Base-by-base conservation (phyloP, 805 yeast species). In the Candida yuanshanica region DNA sequence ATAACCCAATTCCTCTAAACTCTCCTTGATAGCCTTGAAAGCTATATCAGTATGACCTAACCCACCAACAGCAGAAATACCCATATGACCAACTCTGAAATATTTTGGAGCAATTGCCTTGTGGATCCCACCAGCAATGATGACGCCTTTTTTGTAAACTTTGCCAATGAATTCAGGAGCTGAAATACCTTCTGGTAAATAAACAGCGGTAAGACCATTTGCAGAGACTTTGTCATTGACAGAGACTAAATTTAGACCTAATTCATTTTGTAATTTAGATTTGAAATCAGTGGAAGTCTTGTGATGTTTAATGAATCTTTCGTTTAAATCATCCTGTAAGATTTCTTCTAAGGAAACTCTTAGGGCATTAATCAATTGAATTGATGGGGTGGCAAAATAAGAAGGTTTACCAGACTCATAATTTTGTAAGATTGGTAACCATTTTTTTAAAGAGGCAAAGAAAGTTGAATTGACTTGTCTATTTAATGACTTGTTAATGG, bases 31-130 rank as follows among this genome's bases (percentile, higher is more conserved):
- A 21, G 73, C 74, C 23, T 63, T 58, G 44, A 71, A 66, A 31
- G 75, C 75, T 41, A 60, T 59, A 43, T 73, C 76, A 22, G 81
- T 61, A 58, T 82, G 84, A 25, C 72, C 71, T 46, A 77, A 67
- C 41, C 66, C 63, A 29, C 65, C 70, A 44, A 76, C 65, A 11
- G 81, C 85, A 36, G 89, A 74, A 44, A 79, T 81, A 48, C 97
- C 96, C 98, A 91, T 91, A 67, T 90, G 98, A 26, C 98, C 98
- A 45, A 90, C 80, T 65, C 98, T 78, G 70, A 91, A 86, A 68
- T 90, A 90, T 62, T 83, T 81, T 44, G 83, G 75, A 36, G 78
- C 81, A 54, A 88, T 78, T 20, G 79, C 87, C 63, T 78, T 81
- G 67, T 85, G 91, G 49, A 90, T 83, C 44, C 97, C 97, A 37